Base-by-base conservation (phyloP, 495 filamentous ascomycete species). In the Clohesyomyces aquaticus region DNA sequence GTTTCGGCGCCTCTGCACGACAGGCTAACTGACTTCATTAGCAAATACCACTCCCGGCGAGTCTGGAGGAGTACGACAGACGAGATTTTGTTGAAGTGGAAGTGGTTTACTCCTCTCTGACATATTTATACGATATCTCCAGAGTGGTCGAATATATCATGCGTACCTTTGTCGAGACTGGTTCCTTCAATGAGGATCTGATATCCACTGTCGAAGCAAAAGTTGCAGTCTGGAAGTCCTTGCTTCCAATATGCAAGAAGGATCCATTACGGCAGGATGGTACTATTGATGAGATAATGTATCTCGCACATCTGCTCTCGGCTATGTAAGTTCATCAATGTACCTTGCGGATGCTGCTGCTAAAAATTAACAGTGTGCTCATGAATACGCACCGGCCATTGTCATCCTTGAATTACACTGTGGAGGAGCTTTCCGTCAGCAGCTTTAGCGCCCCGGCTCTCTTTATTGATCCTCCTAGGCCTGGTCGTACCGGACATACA, bases 271-370 rank as follows among this genome's bases (percentile, higher is more conserved):
- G 55, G 10, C 23, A 29, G 19, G 47, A 69, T 41, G 62, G 66
- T 0, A 62, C 22, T 4, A 52, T 69, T 26, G 66, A 69, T 22
- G 66, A 69, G 45, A 35, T 69, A 9, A 61, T 69, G 53, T 69
- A 61, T 32, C 27, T 62, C n/a, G 66, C 66, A 1, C 66, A 65
- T 18, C 22, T 61, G 50, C 47, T 65, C 14, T 11, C 49, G 19
- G 25, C 41, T 14, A 63, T 68, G 59, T 63, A 52, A 61, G 64
- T 52, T 29, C 27, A 9, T n/a, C 4, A 26, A 29, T 19, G 16
- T 29, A 22, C 22, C 38, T 29, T 21, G 18, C 26, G 12, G 23
- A 25, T 1, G 19, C 4, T 48, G 25, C 2, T n/a, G 42, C 19
- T 49, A 8, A 54, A 18, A 4, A 22, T 25, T 45, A 27, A n/a